Evolutionary conservation across 441 rosid genomes (phyloP).

Genomic region (Gossypium lobatum): DNA sequence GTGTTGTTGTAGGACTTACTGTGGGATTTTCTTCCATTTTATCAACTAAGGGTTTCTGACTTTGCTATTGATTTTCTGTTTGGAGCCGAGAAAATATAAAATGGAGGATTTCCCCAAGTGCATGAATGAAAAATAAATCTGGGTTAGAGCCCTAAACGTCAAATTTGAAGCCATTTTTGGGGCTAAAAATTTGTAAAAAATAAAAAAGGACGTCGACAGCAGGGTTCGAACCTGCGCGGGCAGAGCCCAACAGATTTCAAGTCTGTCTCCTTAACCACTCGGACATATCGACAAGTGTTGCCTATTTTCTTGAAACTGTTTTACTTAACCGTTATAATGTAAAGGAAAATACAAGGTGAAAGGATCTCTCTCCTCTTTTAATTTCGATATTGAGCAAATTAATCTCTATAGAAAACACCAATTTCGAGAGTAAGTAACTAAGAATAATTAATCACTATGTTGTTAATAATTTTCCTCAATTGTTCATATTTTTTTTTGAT

Average conservation of each 20-base stretch:
- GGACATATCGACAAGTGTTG: conserved; percentile 72
- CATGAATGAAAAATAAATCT: neutral
- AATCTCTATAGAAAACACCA: too few relatives aligned
- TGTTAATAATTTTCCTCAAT: too few relatives aligned
- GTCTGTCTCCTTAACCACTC: conserved; percentile 99
- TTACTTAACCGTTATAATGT: too few relatives aligned
- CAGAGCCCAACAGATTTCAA: conserved; percentile 97
- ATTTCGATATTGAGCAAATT: too few relatives aligned
- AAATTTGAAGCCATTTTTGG: neutral
- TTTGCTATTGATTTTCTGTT: neutral
- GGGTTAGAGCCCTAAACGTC: neutral
- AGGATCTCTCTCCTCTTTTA: too few relatives aligned
- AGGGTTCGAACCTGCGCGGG: conserved; percentile 96
- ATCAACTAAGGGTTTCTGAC: neutral
- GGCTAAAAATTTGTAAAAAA: neutral
- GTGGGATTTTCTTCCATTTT: conserved; percentile 27
- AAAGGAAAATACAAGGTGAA: too few relatives aligned
- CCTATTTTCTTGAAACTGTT: rapidly evolving
- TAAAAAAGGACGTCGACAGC: conserved; percentile 65
- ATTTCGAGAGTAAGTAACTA: too few relatives aligned
- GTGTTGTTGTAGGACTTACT: conserved; percentile 13
- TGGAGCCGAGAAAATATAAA: neutral
- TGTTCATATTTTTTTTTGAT: too few relatives aligned
- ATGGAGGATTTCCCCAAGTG: neutral
- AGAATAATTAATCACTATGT: too few relatives aligned